Evolutionary conservation across 2,329 filamentous ascomycete species (phyloP).

Genomic region (Phialemonium atrogriseum): DNA sequence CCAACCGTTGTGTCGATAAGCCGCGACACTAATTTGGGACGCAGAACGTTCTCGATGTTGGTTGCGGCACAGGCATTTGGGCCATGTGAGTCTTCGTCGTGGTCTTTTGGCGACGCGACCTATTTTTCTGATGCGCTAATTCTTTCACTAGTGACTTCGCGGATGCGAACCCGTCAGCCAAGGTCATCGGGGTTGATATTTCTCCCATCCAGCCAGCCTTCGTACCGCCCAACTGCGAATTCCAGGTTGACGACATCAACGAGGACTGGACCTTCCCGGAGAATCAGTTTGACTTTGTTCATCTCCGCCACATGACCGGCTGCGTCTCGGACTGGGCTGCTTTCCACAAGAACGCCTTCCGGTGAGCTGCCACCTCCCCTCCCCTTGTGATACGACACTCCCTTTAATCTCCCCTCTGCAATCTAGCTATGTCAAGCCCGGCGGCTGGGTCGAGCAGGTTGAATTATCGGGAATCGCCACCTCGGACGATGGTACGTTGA

Average conservation of each 20-base stretch:
- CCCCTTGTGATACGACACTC: neutral
- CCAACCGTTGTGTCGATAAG: too few relatives aligned
- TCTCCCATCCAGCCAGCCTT: too few relatives aligned
- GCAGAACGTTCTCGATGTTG: conserved; percentile 42
- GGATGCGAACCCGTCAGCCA: conserved; percentile 31
- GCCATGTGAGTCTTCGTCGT: conserved; percentile 38
- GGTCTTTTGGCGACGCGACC: too few relatives aligned
- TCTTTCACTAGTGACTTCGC: conserved; percentile 32
- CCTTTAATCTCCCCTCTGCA: conserved; percentile 11
- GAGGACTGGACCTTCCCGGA: conserved; percentile 1
- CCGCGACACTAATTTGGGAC: too few relatives aligned
- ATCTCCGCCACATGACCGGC: conserved; percentile 3
- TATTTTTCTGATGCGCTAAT: too few relatives aligned
- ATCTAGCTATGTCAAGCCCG: conserved; percentile 44
- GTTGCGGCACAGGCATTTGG: conserved; percentile 46
- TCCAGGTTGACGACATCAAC: conserved; percentile 3
- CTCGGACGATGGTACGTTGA: conserved; percentile 3
- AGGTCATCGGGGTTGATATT: too few relatives aligned
- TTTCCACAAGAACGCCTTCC: too few relatives aligned
- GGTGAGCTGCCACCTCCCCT: neutral
- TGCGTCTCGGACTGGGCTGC: conserved; percentile 3
- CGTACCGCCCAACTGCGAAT: conserved; percentile 3
- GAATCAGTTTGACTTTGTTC: conserved; percentile 2
- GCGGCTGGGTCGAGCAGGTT: conserved; percentile 33
- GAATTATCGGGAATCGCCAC: conserved; percentile 11